A percentile compares a stretch with the other conserved stretches of the same genome.
Conservation (phyloP, 169 alveolate species). For the Plasmodium ovale region DNA sequence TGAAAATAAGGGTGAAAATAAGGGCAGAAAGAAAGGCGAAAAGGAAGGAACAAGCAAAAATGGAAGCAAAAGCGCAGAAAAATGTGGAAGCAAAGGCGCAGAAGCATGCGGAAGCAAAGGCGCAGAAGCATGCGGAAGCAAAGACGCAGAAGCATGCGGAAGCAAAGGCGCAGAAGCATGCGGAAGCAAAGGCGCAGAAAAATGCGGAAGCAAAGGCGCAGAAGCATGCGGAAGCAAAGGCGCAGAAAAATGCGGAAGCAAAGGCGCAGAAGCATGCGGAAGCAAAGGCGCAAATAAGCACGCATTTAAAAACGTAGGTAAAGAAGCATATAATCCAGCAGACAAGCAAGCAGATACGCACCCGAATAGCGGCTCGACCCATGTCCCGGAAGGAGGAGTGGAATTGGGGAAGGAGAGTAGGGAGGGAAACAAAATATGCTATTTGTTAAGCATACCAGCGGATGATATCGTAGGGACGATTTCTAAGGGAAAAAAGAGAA, state of each 20-base stretch:
- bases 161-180: not conserved
- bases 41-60: not conserved
- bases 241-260: too few relatives aligned
- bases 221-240: not conserved
- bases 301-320: not conserved
- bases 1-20: not conserved
- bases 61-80: not conserved
- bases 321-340: not conserved
- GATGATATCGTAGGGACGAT: not conserved
- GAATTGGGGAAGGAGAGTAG: too few relatives aligned
- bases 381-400: not conserved
- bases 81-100: not conserved
- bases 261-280: too few relatives aligned
- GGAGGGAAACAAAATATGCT: not conserved
- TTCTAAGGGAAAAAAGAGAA: slow-evolving; percentile 26
- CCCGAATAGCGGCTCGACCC: too few relatives aligned
- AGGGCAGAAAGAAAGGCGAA: not conserved
- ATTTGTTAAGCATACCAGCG: not conserved
- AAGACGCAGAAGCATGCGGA: too few relatives aligned
- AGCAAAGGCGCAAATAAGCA: not conserved
- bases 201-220: not conserved
- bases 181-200: not conserved
- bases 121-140: too few relatives aligned
- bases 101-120: not conserved
- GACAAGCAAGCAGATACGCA: not conserved